These are phyloP conservation scores for Ceratocystis lukuohia DNA, from an alignment of 2,329 filamentous ascomycete genomes.

Conservation along the genomic window DNA sequence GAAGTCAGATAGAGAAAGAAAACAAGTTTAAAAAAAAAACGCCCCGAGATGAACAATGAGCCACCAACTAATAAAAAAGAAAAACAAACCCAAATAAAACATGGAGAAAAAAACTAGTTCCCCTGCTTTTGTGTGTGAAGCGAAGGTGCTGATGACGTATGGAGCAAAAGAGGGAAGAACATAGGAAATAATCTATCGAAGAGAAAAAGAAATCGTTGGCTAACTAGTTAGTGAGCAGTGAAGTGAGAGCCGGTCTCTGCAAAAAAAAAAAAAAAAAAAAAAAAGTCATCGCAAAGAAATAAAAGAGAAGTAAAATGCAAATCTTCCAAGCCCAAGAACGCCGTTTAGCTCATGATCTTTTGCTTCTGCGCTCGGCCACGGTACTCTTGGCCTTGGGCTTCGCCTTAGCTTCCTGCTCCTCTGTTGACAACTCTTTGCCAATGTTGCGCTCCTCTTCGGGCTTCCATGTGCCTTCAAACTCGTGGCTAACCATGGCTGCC, in stretches of 20 bases:
- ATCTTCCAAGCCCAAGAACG: neutral
- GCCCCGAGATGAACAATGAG: too few species aligned
- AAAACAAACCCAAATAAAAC: too few species aligned
- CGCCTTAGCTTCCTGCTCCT: neutral
- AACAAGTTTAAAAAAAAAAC: constrained; percentile 6
- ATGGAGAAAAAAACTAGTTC: too few species aligned
- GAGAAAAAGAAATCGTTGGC: constrained; percentile 9
- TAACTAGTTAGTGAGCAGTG: neutral
- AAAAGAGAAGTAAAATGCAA: neutral
- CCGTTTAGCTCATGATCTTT: neutral
- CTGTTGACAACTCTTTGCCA: constrained; percentile 31
- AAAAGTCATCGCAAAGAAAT: neutral
- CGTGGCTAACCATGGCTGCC: constrained; percentile 95
- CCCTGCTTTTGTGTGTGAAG: too few species aligned
- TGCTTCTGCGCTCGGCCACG: neutral
- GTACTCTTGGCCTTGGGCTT: neutral
- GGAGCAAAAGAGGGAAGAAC: neutral
- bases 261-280: constrained; percentile 1
- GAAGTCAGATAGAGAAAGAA: neutral
- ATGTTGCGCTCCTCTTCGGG: constrained; percentile 59
- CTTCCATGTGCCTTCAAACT: constrained; percentile 89
- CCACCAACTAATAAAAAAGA: too few species aligned
- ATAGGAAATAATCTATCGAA: constrained; percentile 9
- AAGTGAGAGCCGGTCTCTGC: neutral
- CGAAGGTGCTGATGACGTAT: too few species aligned